Percentiles rank a stretch among this genome's conserved stretches.
These are phyloP conservation scores for Leccinellum rugosiceps DNA, from an alignment of 768 basidiomycete species.

Conservation along the genomic window DNA sequence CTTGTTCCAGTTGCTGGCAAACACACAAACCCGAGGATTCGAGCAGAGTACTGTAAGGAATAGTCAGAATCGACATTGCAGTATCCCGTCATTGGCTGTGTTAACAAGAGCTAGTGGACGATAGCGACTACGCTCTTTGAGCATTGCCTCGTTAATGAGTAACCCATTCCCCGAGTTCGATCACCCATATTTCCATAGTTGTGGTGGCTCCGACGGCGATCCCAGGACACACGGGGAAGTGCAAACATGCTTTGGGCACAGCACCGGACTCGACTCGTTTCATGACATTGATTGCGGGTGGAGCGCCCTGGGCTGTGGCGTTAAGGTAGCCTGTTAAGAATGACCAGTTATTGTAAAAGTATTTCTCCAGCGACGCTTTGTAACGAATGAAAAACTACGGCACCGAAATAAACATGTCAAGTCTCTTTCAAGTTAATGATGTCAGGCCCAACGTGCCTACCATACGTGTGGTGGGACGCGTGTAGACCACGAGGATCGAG, in stretches of 20 bases:
- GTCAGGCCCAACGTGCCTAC: slow-evolving; percentile 8
- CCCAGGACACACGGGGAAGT: slow-evolving; percentile 4
- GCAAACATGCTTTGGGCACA: slow-evolving; percentile 4
- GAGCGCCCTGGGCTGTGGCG: neutral
- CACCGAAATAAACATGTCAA: slow-evolving; percentile 9
- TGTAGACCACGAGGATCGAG: slow-evolving; percentile 18
- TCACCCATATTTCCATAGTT: slow-evolving; percentile 3
- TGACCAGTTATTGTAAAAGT: neutral
- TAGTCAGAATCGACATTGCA: neutral
- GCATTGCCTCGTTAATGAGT: slow-evolving; percentile 2
- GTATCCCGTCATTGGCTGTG: neutral
- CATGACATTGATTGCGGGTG: neutral
- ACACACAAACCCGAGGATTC: neutral
- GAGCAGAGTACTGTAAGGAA: neutral
- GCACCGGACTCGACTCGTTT: slow-evolving; percentile 18
- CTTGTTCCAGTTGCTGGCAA: neutral
- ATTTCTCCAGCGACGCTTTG: neutral
- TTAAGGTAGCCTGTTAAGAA: neutral
- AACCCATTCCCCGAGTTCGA: neutral
- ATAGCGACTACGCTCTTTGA: neutral
- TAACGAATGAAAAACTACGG: slow-evolving; percentile 13
- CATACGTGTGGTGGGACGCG: slow-evolving; percentile 2
- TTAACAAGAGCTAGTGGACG: neutral
- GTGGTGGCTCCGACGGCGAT: slow-evolving; percentile 6
- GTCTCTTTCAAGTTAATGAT: neutral